phyloP scores from a whole-genome alignment of 1,284 basidiomycete genomes.

The Rhodotorula sp. region DNA sequence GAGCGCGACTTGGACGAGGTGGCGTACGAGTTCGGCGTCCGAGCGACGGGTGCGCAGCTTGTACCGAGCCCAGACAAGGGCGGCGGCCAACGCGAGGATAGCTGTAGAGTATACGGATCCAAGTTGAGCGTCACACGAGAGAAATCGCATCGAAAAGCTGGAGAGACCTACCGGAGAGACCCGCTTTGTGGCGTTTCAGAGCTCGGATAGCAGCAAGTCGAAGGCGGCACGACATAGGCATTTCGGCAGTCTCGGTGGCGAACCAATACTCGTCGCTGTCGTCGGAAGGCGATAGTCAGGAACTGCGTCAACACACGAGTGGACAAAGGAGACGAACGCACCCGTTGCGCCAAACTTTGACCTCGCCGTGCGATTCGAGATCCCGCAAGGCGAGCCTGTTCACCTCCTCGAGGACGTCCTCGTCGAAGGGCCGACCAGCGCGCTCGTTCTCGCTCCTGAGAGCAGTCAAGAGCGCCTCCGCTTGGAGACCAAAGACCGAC shows the following conservation, averaged over 20 bases:
- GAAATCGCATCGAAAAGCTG: no score
- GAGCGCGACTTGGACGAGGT: conserved; percentile 25
- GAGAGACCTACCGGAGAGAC: conserved; percentile 61
- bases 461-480: conserved; percentile 35
- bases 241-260: conserved; percentile 68
- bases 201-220: conserved; percentile 66
- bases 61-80: conserved; percentile 7
- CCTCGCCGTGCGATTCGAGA: conserved; percentile 72
- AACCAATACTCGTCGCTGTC: conserved; percentile 69
- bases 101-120: conserved; percentile 46
- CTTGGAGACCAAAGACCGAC: conserved; percentile 41
- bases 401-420: conserved; percentile 67
- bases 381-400: conserved; percentile 66
- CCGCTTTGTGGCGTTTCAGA: conserved; percentile 67
- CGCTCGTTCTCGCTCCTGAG: conserved; percentile 36
- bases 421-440: conserved; percentile 56
- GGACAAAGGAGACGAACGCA: conserved; percentile 51
- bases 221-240: conserved; percentile 68
- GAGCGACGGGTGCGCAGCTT: conserved; percentile 5
- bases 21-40: conserved; percentile 11
- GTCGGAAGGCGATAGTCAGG: not conserved
- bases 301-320: no score
- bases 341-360: conserved; percentile 69
- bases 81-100: not conserved
- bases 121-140: not conserved